Base-by-base conservation (phyloP, 495 filamentous ascomycete genomes). In the Platismatia glauca region DNA sequence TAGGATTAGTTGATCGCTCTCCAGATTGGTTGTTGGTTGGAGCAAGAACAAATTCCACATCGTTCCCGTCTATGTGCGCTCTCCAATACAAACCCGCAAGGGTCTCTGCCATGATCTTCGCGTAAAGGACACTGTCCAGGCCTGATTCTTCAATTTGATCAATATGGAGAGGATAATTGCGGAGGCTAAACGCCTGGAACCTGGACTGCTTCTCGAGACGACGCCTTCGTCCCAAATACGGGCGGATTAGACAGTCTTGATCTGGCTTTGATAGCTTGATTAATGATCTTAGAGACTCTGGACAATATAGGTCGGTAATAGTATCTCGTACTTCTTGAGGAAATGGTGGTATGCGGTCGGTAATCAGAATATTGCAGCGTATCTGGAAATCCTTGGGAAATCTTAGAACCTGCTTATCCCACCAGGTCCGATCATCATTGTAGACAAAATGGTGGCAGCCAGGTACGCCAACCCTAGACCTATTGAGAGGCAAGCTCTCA, bases 131-230 rank as follows among this genome's bases (percentile, higher is more conserved):
- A 3, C 20, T 8, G 9, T 70, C 69, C 12, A 80, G 64, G 0
- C 66, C 70, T 0, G 82, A 57, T 11, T 71, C 63, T 58, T 77
- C 75, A 62, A 82, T 75, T 59, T 82, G 77, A 59, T 82, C 74
- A 3, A 77, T 44, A 63, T 82, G 77, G 0, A 83, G 72, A 0
- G 76, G 79, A 60, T 69, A 80, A 64, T 82, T 81, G 6, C 75
- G 71, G 16, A 82, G 66, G 27, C 67, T 75, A 60, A 80, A 77
- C 6, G 58, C 58, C 11, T 61, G 60, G 39, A 69, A 70, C 29
- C 58, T 62, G 22, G 61, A 57, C 22, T 52, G 58, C 7, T 38
- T 22, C 24, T 55, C 48, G 57, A 57, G 22, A 39, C 44, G 48
- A 27, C 68, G 67, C 53, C 72, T 69, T 48, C 77, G 69, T 50